These are phyloP conservation scores for Neofusicoccum ribis DNA, from an alignment of 2,329 filamentous ascomycete species.

Conservation along the genomic window DNA sequence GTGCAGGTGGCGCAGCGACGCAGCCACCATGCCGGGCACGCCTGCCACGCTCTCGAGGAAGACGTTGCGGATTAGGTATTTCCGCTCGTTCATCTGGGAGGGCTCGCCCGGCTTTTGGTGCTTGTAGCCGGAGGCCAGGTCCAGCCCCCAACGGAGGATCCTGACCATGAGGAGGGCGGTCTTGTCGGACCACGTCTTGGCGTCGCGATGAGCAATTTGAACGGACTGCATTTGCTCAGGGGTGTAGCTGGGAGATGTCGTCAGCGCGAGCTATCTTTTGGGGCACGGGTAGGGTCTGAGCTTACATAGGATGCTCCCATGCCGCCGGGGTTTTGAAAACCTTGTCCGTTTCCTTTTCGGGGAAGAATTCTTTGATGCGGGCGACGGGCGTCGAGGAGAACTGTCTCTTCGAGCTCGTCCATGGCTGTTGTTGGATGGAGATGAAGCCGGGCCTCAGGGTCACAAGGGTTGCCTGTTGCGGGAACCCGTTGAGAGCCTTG, in stretches of 20 bases:
- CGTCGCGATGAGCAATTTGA: slow-evolving; percentile 72
- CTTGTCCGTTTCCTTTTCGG: slow-evolving; percentile 43
- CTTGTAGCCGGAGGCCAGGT: slow-evolving; percentile 76
- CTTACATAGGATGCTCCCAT: slow-evolving; percentile 51
- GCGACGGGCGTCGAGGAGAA: slow-evolving; percentile 42
- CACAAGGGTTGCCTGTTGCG: slow-evolving; percentile 18
- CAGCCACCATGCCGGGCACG: slow-evolving; percentile 95
- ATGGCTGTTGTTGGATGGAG: slow-evolving; percentile 27
- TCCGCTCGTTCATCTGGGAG: slow-evolving; percentile 74
- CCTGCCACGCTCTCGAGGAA: slow-evolving; percentile 95
- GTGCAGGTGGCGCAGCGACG: slow-evolving; percentile 86
- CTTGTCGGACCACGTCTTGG: slow-evolving; percentile 73
- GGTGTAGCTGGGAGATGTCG: slow-evolving; percentile 58
- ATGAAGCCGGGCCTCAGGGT: slow-evolving; percentile 27
- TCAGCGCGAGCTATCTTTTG: background rate
- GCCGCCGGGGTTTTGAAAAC: slow-evolving; percentile 49
- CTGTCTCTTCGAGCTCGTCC: slow-evolving; percentile 31
- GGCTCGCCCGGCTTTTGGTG: slow-evolving; percentile 65
- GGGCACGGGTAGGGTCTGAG: background rate
- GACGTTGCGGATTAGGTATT: slow-evolving; percentile 88
- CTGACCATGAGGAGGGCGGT: slow-evolving; percentile 76
- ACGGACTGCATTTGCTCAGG: slow-evolving; percentile 76
- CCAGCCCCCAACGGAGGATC: slow-evolving; percentile 75
- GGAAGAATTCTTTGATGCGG: slow-evolving; percentile 49
- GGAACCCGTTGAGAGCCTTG: slow-evolving; percentile 29